Percentiles rank a stretch among this genome's conserved stretches.
phyloP scores from a whole-genome alignment of 371 early-diverging fungal species.

The Mucor circinelloides region DNA sequence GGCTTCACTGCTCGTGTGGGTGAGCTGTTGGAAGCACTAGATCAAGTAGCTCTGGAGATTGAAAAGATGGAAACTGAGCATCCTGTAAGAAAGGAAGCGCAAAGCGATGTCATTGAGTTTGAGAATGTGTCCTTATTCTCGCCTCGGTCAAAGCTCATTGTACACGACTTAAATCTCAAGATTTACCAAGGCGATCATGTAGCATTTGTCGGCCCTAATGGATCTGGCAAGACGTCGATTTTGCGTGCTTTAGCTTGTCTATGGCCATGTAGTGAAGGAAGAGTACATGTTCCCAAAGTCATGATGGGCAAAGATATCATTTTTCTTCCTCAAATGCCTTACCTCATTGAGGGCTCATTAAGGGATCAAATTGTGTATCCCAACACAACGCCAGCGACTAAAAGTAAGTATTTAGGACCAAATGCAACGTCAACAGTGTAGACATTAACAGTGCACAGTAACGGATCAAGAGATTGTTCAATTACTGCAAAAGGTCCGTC shows the following conservation, averaged over 20 bases:
- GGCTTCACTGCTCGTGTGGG: slow-evolving; percentile 88
- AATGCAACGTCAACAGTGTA: no score
- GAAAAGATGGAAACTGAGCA: slow-evolving; percentile 49
- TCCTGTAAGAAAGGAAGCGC: slow-evolving; percentile 27
- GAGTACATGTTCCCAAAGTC: slow-evolving; percentile 24
- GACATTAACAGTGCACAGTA: slow-evolving; percentile 33
- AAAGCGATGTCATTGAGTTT: slow-evolving; percentile 35
- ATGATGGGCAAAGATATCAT: slow-evolving; percentile 47
- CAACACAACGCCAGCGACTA: slow-evolving; percentile 24
- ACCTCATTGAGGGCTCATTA: slow-evolving; percentile 68
- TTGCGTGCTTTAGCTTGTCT: slow-evolving; percentile 73
- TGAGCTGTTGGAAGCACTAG: slow-evolving; percentile 77
- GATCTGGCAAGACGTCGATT: slow-evolving; percentile 70
- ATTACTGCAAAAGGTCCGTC: slow-evolving; percentile 50
- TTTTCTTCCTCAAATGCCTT: slow-evolving; percentile 72
- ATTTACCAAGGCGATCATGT: slow-evolving; percentile 60
- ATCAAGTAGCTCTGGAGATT: slow-evolving; percentile 47
- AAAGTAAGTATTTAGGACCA: slow-evolving; percentile 28
- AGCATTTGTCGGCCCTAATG: slow-evolving; percentile 75
- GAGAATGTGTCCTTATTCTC: slow-evolving; percentile 37
- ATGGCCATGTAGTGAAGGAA: slow-evolving; percentile 67
- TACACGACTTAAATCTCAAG: slow-evolving; percentile 49
- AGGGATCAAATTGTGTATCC: slow-evolving; percentile 74
- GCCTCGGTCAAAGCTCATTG: slow-evolving; percentile 39
- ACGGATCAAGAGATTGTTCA: slow-evolving; percentile 53